Percentiles rank a stretch among this genome's conserved stretches.
These are phyloP conservation scores for Umbelopsis sp. DNA, from an alignment of 192 early-diverging fungal genomes.

Conservation along the genomic window DNA sequence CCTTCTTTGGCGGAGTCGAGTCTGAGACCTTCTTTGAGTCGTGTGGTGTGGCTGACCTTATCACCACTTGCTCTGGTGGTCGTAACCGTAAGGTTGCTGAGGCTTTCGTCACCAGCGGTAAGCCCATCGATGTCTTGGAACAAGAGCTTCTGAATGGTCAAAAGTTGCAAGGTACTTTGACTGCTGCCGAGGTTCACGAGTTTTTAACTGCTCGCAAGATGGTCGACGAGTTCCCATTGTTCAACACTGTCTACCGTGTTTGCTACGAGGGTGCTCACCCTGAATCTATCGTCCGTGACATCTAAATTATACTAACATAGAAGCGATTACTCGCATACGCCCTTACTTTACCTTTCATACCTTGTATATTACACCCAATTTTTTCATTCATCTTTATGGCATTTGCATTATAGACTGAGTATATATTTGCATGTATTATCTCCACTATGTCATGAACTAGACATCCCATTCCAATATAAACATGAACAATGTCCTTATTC, in stretches of 20 bases:
- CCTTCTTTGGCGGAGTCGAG: constrained; percentile 81
- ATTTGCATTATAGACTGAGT: too few species aligned
- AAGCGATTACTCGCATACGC: neutral
- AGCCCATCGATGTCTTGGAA: constrained; percentile 92
- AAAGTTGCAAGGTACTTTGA: constrained; percentile 95
- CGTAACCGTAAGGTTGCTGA: constrained; percentile 93
- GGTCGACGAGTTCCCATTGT: constrained; percentile 83
- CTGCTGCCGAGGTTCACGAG: constrained; percentile 83
- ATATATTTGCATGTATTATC: too few species aligned
- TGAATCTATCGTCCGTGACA: constrained; percentile 67
- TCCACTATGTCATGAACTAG: too few species aligned
- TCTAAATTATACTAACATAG: constrained; percentile 34
- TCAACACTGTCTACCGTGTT: constrained; percentile 91
- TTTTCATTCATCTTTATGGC: too few species aligned
- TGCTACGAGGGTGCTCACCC: constrained; percentile 80
- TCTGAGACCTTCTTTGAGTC: constrained; percentile 96
- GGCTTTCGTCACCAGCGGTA: constrained; percentile 88
- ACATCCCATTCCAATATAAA: too few species aligned
- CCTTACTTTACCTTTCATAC: neutral
- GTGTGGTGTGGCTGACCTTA: constrained; percentile 96
- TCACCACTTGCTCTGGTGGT: constrained; percentile 97
- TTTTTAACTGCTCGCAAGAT: constrained; percentile 71
- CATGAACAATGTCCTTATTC: too few species aligned
- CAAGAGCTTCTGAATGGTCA: constrained; percentile 94
- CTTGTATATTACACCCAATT: constrained; percentile 6